Evolutionary conservation across 1,284 basidiomycete genomes (phyloP).

Genomic region (Trametes pubescens): DNA sequence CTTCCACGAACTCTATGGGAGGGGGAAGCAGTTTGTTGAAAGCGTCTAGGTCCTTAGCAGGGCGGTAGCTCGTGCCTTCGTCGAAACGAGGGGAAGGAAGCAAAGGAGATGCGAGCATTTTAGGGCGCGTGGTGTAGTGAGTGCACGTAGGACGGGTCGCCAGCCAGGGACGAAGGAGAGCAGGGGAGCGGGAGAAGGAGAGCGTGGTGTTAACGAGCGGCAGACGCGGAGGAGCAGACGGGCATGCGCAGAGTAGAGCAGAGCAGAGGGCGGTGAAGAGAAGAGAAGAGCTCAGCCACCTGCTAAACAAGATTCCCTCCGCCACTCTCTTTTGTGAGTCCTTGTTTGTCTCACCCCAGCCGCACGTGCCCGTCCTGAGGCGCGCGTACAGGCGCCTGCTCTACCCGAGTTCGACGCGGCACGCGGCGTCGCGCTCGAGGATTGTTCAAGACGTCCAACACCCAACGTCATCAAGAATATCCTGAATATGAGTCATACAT

Average conservation of each 20-base stretch:
- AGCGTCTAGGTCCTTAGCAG: conserved; percentile 72
- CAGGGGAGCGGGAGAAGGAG: conserved; percentile 6
- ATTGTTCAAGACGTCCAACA: neutral
- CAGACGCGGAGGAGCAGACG: neutral
- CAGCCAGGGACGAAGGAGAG: conserved; percentile 6
- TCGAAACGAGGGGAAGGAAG: conserved; percentile 59
- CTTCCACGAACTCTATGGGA: conserved; percentile 81
- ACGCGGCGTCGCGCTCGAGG: too few species aligned
- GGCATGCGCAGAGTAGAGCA: conserved; percentile 6
- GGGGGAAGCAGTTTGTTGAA: conserved; percentile 80
- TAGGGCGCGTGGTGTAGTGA: conserved; percentile 12
- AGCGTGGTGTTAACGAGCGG: conserved; percentile 13
- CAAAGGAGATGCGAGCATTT: conserved; percentile 70
- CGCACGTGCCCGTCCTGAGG: neutral
- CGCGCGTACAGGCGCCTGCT: neutral
- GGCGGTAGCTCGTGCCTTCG: conserved; percentile 59
- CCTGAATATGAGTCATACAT: too few species aligned
- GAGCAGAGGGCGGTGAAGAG: conserved; percentile 10
- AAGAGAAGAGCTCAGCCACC: neutral
- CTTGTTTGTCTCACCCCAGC: conserved; percentile 16
- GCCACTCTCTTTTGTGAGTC: conserved; percentile 28
- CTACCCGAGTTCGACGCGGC: neutral
- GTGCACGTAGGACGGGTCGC: neutral
- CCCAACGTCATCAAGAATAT: neutral
- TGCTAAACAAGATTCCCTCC: conserved; percentile 25